Conservation (phyloP, 495 filamentous ascomycete species). For the Annulohypoxylon moriforme region DNA sequence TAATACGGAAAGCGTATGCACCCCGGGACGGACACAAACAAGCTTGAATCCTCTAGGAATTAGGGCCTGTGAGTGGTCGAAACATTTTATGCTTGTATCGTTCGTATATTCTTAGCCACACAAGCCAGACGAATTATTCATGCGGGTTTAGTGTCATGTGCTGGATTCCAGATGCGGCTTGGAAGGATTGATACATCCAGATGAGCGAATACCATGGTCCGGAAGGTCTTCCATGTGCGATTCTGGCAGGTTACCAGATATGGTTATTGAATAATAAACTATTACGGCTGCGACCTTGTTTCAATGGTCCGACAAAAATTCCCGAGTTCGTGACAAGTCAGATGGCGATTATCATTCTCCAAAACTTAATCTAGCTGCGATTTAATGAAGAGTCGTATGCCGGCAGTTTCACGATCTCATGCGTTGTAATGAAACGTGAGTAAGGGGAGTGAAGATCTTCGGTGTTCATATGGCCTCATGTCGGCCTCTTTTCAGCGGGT, state of each 20-base stretch:
- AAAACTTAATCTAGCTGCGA: constrained; percentile 9
- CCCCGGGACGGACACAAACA: constrained; percentile 42
- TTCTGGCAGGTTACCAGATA: constrained; percentile 30
- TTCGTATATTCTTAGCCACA: constrained; percentile 13
- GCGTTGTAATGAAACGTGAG: constrained; percentile 36
- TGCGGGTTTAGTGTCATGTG: constrained; percentile 35
- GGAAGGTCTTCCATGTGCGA: constrained; percentile 23
- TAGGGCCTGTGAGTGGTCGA: background rate
- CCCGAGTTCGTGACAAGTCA: constrained; percentile 1
- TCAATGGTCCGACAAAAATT: constrained; percentile 15
- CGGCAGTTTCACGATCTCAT: constrained; percentile 39
- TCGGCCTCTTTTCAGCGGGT: constrained; percentile 43
- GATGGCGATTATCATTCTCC: constrained; percentile 22
- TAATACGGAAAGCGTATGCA: constrained; percentile 34
- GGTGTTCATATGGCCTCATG: constrained; percentile 45
- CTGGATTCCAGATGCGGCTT: constrained; percentile 35
- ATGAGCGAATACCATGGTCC: constrained; percentile 26
- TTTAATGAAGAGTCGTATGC: constrained; percentile 36
- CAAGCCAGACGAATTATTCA: constrained; percentile 13
- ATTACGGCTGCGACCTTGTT: constrained; percentile 7
- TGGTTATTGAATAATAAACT: constrained; percentile 14
- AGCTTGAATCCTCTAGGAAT: constrained; percentile 46
- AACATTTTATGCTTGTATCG: constrained; percentile 7
- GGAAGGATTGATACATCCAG: constrained; percentile 38
- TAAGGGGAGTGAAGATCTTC: constrained; percentile 38